Base-by-base conservation (phyloP, 2,329 filamentous ascomycete genomes). In the Coleophoma cylindrospora region DNA sequence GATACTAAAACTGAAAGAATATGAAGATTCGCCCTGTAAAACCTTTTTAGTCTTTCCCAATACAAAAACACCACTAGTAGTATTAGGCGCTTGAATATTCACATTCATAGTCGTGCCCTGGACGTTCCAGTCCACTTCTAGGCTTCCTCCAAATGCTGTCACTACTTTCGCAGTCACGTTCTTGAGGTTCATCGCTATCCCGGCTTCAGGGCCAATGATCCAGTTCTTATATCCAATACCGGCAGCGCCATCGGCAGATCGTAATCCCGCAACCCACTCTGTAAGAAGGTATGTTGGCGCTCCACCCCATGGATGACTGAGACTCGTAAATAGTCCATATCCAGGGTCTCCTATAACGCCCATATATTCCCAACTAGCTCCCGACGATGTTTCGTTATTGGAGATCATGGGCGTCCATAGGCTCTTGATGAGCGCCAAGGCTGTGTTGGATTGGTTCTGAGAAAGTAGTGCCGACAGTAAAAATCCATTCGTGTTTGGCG, bases 401-500 rank as follows among this genome's bases (percentile, higher is more conserved):
- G 55, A 61, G 0, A 74, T 53, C 72, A 75, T 75, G 3, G 64
- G 61, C 3, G 63, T 60, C 73, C 72, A 75, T 11, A 74, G 60
- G 8, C 57, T 61, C 21, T 66, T 57, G 0, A 74, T 59, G 1
- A 75, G 59, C 17, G 64, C 40, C 17, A 47, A 37, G 1, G 50
- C 43, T 19, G 19, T 19, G 19, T 3, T 19, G 5, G 56, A 63
- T 14, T 54, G 58, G 44, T 59, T 62, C 0, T 61, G 60, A 27
- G 57, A 46, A 46, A 70, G 62, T 0, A 74, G 55, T 0, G 70
- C 65, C 38, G 66, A 57, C 5, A 75, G 64, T 2, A 75, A 58
- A 53, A 74, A 74, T 2, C 71, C 70, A 12, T 66, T 70, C 19
- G 70, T 76, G 55, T 75, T 76, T 11, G 75, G 72, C 3, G 71